phyloP scores from a whole-genome alignment of 1,284 basidiomycete species.

The Ceratorhiza oryzae-sativae region DNA sequence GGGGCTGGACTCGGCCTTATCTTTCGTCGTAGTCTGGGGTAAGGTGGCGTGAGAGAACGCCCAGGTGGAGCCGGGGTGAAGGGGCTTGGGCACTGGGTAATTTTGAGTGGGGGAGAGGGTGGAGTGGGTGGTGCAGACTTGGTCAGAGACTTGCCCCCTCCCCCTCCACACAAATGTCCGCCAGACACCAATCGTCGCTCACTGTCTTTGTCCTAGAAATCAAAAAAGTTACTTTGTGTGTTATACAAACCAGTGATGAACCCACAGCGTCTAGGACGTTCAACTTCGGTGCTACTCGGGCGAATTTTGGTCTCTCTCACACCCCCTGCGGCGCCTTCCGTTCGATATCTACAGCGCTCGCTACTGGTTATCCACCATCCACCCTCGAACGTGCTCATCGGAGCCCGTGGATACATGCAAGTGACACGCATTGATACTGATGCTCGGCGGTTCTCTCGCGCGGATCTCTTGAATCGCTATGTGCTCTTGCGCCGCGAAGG shows the following conservation, averaged over 20 bases:
- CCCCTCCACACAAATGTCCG: background rate
- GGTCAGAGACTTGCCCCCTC: background rate
- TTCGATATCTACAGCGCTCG: background rate
- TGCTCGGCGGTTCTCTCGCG: background rate
- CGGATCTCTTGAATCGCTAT: constrained; percentile 4
- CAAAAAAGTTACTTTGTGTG: too few species aligned
- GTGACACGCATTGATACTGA: background rate
- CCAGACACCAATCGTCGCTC: background rate
- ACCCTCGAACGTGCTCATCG: constrained; percentile 7
- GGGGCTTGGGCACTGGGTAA: background rate
- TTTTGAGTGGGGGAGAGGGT: background rate
- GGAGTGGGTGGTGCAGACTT: background rate
- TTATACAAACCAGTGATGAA: background rate
- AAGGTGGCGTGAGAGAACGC: background rate
- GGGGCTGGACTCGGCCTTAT: background rate
- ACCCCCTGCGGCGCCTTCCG: background rate
- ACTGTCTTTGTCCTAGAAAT: background rate
- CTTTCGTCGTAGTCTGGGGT: background rate
- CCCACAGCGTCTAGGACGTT: background rate
- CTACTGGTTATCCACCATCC: background rate
- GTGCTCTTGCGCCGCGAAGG: constrained; percentile 3
- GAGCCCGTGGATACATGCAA: background rate
- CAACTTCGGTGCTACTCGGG: background rate
- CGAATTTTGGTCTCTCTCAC: background rate
- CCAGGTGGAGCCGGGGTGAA: background rate